A percentile compares a stretch with the other conserved stretches of the same genome.
These are phyloP conservation scores for Agastache rugosa DNA, from an alignment of 257 asterid species.

Conservation along the genomic window DNA sequence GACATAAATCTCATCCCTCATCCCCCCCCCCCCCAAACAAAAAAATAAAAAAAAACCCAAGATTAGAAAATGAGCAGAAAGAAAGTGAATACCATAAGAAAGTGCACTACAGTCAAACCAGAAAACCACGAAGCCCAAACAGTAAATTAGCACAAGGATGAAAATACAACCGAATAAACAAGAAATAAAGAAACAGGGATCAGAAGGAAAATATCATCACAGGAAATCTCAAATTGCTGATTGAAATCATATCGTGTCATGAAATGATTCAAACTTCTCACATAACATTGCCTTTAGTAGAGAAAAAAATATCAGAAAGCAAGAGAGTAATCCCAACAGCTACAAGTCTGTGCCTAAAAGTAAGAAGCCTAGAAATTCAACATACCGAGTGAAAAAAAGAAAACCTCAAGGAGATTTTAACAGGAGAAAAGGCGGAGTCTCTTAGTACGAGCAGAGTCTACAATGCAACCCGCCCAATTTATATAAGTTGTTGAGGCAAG, in stretches of 20 bases:
- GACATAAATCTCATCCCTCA: too few relatives aligned
- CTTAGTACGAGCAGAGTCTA: slow-evolving; percentile 26
- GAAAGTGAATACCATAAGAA: slow-evolving; percentile 6
- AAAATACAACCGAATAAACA: neutral
- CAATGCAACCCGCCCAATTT: slow-evolving; percentile 33
- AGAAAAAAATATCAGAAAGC: slow-evolving; percentile 5
- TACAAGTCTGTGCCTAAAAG: slow-evolving; percentile 18
- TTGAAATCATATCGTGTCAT: neutral
- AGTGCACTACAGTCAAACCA: slow-evolving; percentile 4
- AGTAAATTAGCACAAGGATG: neutral
- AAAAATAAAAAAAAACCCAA: too few relatives aligned
- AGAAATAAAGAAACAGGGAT: neutral
- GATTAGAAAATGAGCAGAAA: slow-evolving; percentile 7
- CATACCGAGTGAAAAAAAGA: neutral
- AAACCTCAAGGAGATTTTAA: slow-evolving; percentile 35
- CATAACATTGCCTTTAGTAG: slow-evolving; percentile 26
- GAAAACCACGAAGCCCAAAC: slow-evolving; percentile 4
- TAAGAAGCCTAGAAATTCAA: slow-evolving; percentile 2
- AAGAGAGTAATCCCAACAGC: slow-evolving; percentile 23
- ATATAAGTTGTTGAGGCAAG: slow-evolving; percentile 37
- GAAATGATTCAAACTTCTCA: slow-evolving; percentile 19
- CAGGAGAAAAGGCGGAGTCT: neutral
- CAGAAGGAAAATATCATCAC: neutral
- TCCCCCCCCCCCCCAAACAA: too few relatives aligned
- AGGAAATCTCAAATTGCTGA: neutral